Evolutionary conservation across 768 basidiomycete species (phyloP).

Genomic region (Cubamyces lactineus): DNA sequence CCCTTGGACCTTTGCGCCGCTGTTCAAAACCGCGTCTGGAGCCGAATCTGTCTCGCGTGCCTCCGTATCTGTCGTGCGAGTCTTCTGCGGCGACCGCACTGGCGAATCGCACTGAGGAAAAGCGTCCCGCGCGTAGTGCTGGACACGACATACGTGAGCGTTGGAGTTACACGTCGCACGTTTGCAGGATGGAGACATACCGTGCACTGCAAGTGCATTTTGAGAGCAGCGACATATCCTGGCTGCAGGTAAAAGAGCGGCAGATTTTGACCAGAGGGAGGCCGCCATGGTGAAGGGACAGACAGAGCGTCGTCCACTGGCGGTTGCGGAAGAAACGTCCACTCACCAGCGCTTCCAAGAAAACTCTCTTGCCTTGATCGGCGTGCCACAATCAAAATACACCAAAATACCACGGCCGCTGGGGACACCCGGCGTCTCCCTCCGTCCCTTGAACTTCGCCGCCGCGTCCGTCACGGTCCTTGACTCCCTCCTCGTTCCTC

Average conservation of each 20-base stretch:
- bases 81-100: neutral
- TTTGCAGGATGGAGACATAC: neutral
- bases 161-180: neutral
- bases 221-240: slow-evolving; percentile 12
- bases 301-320: neutral
- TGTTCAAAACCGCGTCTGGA: no score
- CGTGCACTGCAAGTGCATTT: neutral
- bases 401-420: slow-evolving; percentile 5
- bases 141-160: neutral
- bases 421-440: neutral
- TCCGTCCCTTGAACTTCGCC: neutral
- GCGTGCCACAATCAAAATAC: slow-evolving; percentile 16
- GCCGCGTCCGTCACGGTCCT: neutral
- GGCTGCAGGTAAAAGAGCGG: slow-evolving; percentile 10
- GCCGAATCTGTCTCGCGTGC: no score
- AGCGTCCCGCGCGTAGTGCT: slow-evolving; percentile 21
- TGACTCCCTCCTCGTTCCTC: neutral
- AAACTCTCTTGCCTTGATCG: slow-evolving; percentile 1
- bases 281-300: slow-evolving; percentile 22
- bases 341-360: slow-evolving; percentile 12
- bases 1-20: no score
- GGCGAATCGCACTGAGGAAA: slow-evolving; percentile 5
- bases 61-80: neutral
- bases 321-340: slow-evolving; percentile 10
- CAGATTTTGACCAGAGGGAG: slow-evolving; percentile 9